These are phyloP conservation scores for Diaporthe longicolla DNA, from an alignment of 2,329 filamentous ascomycete genomes.

Conservation along the genomic window DNA sequence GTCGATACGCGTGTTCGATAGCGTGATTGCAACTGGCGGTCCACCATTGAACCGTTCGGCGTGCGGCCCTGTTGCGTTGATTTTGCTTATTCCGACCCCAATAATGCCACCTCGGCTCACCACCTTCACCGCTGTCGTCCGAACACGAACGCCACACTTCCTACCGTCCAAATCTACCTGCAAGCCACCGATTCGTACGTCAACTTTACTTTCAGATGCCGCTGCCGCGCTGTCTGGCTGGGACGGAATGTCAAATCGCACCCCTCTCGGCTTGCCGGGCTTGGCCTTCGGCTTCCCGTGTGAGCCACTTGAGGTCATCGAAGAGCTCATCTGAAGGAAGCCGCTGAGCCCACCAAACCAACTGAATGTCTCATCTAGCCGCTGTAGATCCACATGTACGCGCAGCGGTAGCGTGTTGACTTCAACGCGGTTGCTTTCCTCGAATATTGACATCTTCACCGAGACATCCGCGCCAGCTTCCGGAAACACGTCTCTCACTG, in stretches of 20 bases:
- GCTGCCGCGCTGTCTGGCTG: conserved; percentile 63
- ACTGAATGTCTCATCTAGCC: conserved; percentile 86
- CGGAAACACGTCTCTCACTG: conserved; percentile 71
- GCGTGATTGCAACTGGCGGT: conserved; percentile 73
- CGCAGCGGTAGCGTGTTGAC: conserved; percentile 83
- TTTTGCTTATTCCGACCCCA: conserved; percentile 80
- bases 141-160: conserved; percentile 80
- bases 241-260: conserved; percentile 70
- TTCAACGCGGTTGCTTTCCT: conserved; percentile 67
- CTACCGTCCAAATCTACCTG: conserved; percentile 83
- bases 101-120: conserved; percentile 81
- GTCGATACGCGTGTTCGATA: conserved; percentile 78
- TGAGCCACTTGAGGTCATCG: conserved; percentile 81
- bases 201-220: conserved; percentile 74
- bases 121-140: conserved; percentile 86
- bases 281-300: conserved; percentile 56
- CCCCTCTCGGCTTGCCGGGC: conserved; percentile 64
- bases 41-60: conserved; percentile 65
- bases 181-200: conserved; percentile 82
- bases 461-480: conserved; percentile 71
- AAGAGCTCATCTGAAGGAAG: conserved; percentile 88
- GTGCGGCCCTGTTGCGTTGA: conserved; percentile 81
- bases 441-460: conserved; percentile 63
- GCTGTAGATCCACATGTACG: conserved; percentile 82
- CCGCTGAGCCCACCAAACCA: conserved; percentile 94